These are phyloP conservation scores for Volvox africanus DNA, from an alignment of 139 green algal genomes.

Conservation along the genomic window DNA sequence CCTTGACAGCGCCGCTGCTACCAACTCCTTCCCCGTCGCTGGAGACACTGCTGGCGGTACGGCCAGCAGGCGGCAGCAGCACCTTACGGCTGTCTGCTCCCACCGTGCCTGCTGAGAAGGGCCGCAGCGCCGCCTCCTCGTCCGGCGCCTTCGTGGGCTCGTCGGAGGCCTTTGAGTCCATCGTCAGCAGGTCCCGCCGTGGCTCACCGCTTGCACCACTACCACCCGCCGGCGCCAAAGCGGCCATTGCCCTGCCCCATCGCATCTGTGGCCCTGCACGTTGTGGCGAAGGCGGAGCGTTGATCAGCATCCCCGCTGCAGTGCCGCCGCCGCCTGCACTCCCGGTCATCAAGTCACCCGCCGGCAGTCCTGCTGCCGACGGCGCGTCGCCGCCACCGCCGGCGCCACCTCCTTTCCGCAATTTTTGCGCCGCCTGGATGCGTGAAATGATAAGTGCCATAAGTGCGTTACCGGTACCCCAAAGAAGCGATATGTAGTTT, in stretches of 20 bases:
- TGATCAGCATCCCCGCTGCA: conserved; percentile 13
- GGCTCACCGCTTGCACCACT: background rate
- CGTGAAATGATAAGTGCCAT: conserved; percentile 27
- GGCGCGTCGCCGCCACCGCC: background rate
- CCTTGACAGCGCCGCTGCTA: background rate
- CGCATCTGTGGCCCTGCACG: background rate
- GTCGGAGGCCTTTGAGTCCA: background rate
- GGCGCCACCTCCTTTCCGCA: background rate
- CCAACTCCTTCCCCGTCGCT: background rate
- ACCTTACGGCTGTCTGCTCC: conserved; percentile 19
- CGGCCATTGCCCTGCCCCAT: background rate
- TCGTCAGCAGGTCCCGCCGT: conserved; percentile 13
- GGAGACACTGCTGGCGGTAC: background rate
- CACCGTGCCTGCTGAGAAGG: conserved; percentile 8
- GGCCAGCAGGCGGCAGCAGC: background rate
- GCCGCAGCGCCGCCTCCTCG: conserved; percentile 25
- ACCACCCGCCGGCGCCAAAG: too few species aligned
- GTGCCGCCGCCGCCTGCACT: background rate
- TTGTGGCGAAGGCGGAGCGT: background rate
- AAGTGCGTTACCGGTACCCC: too few species aligned
- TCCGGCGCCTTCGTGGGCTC: background rate
- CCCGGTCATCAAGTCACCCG: background rate
- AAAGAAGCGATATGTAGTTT: too few species aligned
- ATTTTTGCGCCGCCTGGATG: conserved; percentile 27
- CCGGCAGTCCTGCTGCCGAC: conserved; percentile 26